Percentiles rank a stretch among this genome's conserved stretches.
Evolutionary conservation across 169 alveolate species (phyloP).

Genomic region (Cryptosporidium ubiquitum): DNA sequence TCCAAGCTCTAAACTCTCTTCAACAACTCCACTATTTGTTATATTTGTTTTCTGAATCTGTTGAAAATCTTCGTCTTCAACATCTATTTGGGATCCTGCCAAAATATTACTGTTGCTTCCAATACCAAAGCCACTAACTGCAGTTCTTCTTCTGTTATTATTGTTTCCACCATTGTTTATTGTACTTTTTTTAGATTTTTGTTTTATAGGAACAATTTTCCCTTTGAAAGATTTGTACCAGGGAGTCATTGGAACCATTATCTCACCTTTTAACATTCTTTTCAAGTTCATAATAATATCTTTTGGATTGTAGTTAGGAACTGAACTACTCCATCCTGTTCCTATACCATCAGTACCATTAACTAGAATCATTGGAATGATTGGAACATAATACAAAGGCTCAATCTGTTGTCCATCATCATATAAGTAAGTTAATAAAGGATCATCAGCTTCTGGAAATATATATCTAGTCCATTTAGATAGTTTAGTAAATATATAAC

Average conservation of each 20-base stretch:
- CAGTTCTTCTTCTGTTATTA: background rate
- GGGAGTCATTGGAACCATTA: conserved; percentile 93
- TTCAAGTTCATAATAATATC: conserved; percentile 93
- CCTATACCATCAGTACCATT: conserved; percentile 99
- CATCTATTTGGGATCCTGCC: conserved; percentile 12
- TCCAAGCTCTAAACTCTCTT: conserved; percentile 46
- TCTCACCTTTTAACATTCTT: conserved; percentile 88
- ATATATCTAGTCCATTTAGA: conserved; percentile 89
- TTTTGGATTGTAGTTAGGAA: conserved; percentile 97
- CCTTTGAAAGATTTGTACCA: conserved; percentile 98
- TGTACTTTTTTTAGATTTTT: background rate
- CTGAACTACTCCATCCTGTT: conserved; percentile 93
- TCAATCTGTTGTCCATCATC: conserved; percentile 99
- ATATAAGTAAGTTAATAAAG: conserved; percentile 88
- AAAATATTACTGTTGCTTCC: background rate
- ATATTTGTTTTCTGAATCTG: background rate
- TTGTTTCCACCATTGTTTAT: too few species aligned
- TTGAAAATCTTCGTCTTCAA: background rate
- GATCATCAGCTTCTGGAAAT: conserved; percentile 93
- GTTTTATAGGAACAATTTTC: conserved; percentile 83
- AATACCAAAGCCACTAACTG: background rate
- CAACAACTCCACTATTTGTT: background rate
- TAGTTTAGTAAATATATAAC: conserved; percentile 94
- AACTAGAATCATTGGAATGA: conserved; percentile 96
- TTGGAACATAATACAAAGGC: conserved; percentile 98